Conservation (phyloP, 2,329 filamentous ascomycete species). For the Keithomyces neogunnii region DNA sequence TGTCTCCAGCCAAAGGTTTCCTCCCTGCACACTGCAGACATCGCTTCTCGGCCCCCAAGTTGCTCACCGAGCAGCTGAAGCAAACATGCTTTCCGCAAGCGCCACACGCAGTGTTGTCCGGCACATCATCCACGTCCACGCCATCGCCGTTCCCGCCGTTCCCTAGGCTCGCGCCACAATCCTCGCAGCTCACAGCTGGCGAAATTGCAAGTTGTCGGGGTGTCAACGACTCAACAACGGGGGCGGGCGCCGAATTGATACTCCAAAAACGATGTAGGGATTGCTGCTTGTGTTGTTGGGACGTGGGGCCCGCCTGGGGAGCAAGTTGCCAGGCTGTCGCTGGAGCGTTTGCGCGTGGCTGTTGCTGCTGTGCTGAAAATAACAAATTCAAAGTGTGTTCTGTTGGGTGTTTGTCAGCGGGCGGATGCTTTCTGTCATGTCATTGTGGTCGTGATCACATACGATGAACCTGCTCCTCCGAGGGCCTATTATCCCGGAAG, state of each 20-base stretch:
- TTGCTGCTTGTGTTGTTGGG: conserved; percentile 28
- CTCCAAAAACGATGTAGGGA: conserved; percentile 55
- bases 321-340: conserved; percentile 1
- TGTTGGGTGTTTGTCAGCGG: conserved; percentile 16
- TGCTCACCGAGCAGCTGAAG: conserved; percentile 50
- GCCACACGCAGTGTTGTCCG: conserved; percentile 30
- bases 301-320: conserved; percentile 5
- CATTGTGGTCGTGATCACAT: conserved; percentile 20
- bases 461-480: conserved; percentile 47
- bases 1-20: conserved; percentile 13
- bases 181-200: conserved; percentile 38
- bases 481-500: conserved; percentile 49
- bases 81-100: conserved; percentile 49
- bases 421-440: not conserved
- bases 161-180: conserved; percentile 35
- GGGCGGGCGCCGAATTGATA: conserved; percentile 27
- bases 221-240: not conserved
- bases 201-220: not conserved
- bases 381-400: conserved; percentile 50
- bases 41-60: conserved; percentile 43
- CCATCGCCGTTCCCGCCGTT: conserved; percentile 16
- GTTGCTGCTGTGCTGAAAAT: conserved; percentile 43
- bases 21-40: conserved; percentile 44
- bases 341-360: conserved; percentile 2
- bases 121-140: conserved; percentile 32